phyloP scores from a whole-genome alignment of 805 yeast genomes.

The Lachancea fermentati region DNA sequence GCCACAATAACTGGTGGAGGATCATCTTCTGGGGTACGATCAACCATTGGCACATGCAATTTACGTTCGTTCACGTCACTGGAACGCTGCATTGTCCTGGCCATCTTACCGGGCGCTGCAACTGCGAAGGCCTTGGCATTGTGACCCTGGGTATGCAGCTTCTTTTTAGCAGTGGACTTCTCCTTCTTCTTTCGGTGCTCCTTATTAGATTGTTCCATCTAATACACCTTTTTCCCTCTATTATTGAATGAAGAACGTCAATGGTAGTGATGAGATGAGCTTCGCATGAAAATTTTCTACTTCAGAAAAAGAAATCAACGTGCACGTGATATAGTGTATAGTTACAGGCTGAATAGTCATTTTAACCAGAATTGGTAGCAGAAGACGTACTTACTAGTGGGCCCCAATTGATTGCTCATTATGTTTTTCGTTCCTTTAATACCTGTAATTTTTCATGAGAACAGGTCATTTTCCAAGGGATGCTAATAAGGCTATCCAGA shows the following conservation, averaged over 20 bases:
- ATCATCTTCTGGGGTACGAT: conserved; percentile 93
- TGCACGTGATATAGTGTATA: not conserved
- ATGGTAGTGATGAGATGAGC: conserved; percentile 18
- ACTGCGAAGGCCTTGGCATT: conserved; percentile 84
- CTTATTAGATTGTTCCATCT: conserved; percentile 64
- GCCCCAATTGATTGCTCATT: too few species aligned
- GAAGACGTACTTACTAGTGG: too few species aligned
- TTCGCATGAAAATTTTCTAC: conserved; percentile 9
- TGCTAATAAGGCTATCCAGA: too few species aligned
- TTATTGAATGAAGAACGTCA: not conserved
- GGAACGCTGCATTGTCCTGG: conserved; percentile 75
- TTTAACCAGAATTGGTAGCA: too few species aligned
- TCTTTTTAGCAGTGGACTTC: conserved; percentile 68
- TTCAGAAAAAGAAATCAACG: not conserved
- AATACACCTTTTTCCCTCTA: not conserved
- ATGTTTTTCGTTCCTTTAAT: too few species aligned
- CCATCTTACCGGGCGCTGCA: conserved; percentile 79
- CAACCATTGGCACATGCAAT: conserved; percentile 95
- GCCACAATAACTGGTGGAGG: conserved; percentile 97
- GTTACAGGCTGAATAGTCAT: too few species aligned
- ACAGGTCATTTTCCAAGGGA: too few species aligned
- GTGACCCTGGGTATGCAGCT: conserved; percentile 79
- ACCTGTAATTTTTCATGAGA: too few species aligned
- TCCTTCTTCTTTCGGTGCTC: conserved; percentile 65
- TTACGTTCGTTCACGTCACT: conserved; percentile 77